A percentile compares a stretch with the other conserved stretches of the same genome.
Conservation (phyloP, 2,329 filamentous ascomycete genomes). For the Colletotrichum ledebouriae region DNA sequence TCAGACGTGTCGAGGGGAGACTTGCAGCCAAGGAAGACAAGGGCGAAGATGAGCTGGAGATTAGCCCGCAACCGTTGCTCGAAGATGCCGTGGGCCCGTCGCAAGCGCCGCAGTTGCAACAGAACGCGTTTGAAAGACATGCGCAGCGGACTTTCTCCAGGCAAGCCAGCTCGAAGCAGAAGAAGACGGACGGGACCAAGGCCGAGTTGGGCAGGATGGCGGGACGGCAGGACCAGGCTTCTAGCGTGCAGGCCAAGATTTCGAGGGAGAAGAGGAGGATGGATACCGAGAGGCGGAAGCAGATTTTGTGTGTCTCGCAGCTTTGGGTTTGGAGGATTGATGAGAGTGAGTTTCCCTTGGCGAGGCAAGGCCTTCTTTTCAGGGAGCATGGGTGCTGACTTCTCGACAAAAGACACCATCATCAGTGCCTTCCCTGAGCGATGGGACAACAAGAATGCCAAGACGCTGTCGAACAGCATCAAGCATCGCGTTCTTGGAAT, state of each 20-base stretch:
- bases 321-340: slow-evolving; percentile 44
- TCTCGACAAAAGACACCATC: slow-evolving; percentile 22
- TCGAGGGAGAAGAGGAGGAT: slow-evolving; percentile 37
- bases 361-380: too few relatives aligned
- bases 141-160: slow-evolving; percentile 30
- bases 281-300: slow-evolving; percentile 49
- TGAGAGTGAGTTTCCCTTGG: slow-evolving; percentile 30
- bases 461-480: slow-evolving; percentile 42
- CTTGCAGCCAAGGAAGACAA: neutral
- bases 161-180: slow-evolving; percentile 43
- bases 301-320: slow-evolving; percentile 47
- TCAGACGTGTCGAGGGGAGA: slow-evolving; percentile 29
- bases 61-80: neutral
- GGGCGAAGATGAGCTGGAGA: slow-evolving; percentile 1
- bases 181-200: slow-evolving; percentile 44
- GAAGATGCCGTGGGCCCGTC: neutral
- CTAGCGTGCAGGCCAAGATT: slow-evolving; percentile 41
- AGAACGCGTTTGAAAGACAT: slow-evolving; percentile 33
- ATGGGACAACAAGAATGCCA: slow-evolving; percentile 44
- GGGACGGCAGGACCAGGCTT: slow-evolving; percentile 41
- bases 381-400: neutral
- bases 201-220: slow-evolving; percentile 43
- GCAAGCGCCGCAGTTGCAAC: slow-evolving; percentile 2
- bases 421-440: slow-evolving; percentile 43
- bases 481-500: slow-evolving; percentile 41